Conservation (phyloP, 148 eudicot species). For the Persicaria tinctoria region DNA sequence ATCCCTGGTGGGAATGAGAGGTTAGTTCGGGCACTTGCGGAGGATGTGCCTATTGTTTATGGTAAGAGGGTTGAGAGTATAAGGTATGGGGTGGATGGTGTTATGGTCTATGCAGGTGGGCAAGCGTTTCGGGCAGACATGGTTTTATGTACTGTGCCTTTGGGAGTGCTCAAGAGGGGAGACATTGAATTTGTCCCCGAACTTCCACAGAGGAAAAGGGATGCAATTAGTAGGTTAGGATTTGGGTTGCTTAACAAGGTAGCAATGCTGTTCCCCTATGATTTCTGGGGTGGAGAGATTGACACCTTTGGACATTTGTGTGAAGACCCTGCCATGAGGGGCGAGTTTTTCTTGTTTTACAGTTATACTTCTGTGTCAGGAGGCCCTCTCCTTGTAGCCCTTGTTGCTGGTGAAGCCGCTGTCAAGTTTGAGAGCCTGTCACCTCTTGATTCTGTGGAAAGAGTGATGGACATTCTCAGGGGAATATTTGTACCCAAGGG, state of each 20-base stretch:
- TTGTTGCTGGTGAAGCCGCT: conserved; percentile 97
- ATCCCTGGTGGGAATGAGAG: conserved; percentile 94
- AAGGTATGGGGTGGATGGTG: conserved; percentile 79
- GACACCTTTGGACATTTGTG: conserved; percentile 92
- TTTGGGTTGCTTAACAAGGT: conserved; percentile 93
- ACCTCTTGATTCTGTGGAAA: conserved; percentile 63
- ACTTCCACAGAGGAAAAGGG: conserved; percentile 66
- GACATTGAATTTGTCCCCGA: conserved; percentile 74
- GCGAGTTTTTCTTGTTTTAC: conserved; percentile 89
- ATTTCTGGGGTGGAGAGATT: conserved; percentile 95
- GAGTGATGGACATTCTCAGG: conserved; percentile 71
- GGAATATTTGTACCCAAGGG: conserved; percentile 87
- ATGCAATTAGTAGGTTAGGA: conserved; percentile 77
- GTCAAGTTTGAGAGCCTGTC: conserved; percentile 71
- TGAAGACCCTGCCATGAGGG: conserved; percentile 69
- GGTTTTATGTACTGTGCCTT: conserved; percentile 85
- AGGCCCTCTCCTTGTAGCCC: conserved; percentile 87
- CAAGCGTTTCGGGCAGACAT: conserved; percentile 75
- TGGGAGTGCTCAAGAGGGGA: conserved; percentile 79
- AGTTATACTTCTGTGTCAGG: conserved; percentile 86
- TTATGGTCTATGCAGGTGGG: conserved; percentile 62
- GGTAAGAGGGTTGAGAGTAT: conserved; percentile 47
- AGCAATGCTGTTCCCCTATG: conserved; percentile 87
- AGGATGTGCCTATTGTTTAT: conserved; percentile 75
- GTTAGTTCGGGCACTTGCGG: conserved; percentile 68